These are phyloP conservation scores for Coniferiporia weirii DNA, from an alignment of 1,284 basidiomycete genomes.

Conservation along the genomic window DNA sequence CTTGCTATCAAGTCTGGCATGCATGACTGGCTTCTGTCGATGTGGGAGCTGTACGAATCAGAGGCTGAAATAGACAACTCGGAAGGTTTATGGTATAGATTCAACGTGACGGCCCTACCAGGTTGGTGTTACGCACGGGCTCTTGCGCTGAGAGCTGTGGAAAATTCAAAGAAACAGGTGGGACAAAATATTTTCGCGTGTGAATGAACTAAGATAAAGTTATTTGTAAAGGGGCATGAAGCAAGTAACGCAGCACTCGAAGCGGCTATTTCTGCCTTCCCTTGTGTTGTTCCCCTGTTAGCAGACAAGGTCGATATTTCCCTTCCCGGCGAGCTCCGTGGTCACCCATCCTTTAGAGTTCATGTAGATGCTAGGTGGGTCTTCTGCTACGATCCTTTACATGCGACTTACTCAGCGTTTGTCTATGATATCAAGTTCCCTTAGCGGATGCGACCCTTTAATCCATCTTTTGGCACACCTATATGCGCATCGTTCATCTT, in stretches of 20 bases:
- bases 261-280: conserved; percentile 73
- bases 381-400: conserved; percentile 7
- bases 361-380: conserved; percentile 60
- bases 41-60: conserved; percentile 47
- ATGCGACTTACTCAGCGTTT: conserved; percentile 25
- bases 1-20: conserved; percentile 79
- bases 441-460: conserved; percentile 33
- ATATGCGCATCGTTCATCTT: conserved; percentile 71
- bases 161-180: conserved; percentile 48
- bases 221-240: conserved; percentile 39
- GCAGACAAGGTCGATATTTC: conserved; percentile 78
- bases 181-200: conserved; percentile 19
- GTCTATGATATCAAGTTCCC: conserved; percentile 13
- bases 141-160: conserved; percentile 58
- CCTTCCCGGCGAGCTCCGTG: conserved; percentile 53
- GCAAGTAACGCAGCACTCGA: conserved; percentile 61
- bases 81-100: conserved; percentile 29
- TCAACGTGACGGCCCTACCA: conserved; percentile 62
- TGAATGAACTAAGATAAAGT: background rate
- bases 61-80: conserved; percentile 26
- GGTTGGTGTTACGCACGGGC: conserved; percentile 80
- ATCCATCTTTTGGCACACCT: conserved; percentile 77
- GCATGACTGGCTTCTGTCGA: conserved; percentile 70
- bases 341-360: conserved; percentile 61
- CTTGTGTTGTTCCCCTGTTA: conserved; percentile 72